Evolutionary conservation across 192 early-diverging fungal species (phyloP), one percentile per base, ranked within the genome.

Genomic region (Linnemannia schmuckeri): DNA sequence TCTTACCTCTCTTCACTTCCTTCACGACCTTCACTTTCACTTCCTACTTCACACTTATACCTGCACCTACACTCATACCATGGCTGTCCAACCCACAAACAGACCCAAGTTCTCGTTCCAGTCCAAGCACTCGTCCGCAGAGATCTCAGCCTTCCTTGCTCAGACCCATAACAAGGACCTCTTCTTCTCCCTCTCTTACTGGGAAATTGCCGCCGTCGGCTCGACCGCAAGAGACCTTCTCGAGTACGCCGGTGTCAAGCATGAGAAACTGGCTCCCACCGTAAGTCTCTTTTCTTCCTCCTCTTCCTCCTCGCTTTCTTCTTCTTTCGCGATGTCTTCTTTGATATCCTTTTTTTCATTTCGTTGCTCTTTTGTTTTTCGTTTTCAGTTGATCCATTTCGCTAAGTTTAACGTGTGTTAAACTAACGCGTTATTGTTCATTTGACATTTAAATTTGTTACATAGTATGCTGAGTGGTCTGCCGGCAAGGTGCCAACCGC

Each of bases 141-240:
- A 71, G 52, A 57, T 41, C 52, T 38, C 75, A 1, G 1, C 5
- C 0, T 17, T 82, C 52, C 33, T 82, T 18, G 61, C 61, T 12
- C 41, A 75, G 47, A 76, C 75, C 10, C 70, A 82, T 6, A 75
- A 76, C 52, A 82, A 82, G 22, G 81, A 82, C 63, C 63, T 82
- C 15, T 20, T 20, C 27, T 85, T 79, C 46, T 73, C 74, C 27
- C 54, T 85, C 22, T 15, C 57, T 7, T 85, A 85, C 57, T 85
- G 78, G 78, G 61, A 76, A 0, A 74, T 85, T 10, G 83, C 78
- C 69, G 76, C 83, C 3, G 74, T 76, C 15, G 83, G 78, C 17
- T 80, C 83, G 6, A 80, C 78, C n/a, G 35, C 54, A 18, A 22
- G 83, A 6, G 83, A 85, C 6, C 46, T 86, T 27, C 75, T 86